phyloP scores from a whole-genome alignment of 371 early-diverging fungal species.

The Blakeslea trispora region DNA sequence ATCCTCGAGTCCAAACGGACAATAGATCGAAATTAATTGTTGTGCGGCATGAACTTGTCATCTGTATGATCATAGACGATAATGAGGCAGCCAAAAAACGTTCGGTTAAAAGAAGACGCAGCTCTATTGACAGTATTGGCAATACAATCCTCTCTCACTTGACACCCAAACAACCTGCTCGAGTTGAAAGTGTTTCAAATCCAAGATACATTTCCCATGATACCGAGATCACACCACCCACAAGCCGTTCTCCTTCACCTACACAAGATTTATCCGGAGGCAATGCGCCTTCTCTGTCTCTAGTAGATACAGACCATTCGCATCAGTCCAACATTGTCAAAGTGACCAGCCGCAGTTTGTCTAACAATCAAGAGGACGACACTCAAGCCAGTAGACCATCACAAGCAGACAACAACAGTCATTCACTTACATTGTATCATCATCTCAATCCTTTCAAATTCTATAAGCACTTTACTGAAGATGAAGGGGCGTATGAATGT shows the following conservation, averaged over 20 bases:
- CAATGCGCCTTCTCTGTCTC: neutral
- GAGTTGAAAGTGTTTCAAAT: no score
- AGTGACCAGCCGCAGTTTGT: neutral
- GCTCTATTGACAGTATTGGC: neutral
- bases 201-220: no score
- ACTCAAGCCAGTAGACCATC: neutral
- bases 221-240: neutral
- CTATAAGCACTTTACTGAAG: neutral
- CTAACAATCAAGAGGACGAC: neutral
- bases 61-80: constrained; percentile 17
- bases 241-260: neutral
- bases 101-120: neutral
- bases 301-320: neutral
- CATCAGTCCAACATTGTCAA: neutral
- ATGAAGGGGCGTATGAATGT: constrained; percentile 13
- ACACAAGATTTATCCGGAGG: neutral
- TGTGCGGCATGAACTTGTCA: constrained; percentile 14
- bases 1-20: constrained; percentile 23
- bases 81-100: neutral
- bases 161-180: neutral
- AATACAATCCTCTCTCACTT: constrained; percentile 9
- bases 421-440: constrained; percentile 7
- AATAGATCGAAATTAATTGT: constrained; percentile 18
- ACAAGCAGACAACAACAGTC: neutral
- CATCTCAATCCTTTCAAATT: constrained; percentile 12